Evolutionary conservation across 2,329 filamentous ascomycete species (phyloP).

Genomic region (Pseudocercospora fijiensis): DNA sequence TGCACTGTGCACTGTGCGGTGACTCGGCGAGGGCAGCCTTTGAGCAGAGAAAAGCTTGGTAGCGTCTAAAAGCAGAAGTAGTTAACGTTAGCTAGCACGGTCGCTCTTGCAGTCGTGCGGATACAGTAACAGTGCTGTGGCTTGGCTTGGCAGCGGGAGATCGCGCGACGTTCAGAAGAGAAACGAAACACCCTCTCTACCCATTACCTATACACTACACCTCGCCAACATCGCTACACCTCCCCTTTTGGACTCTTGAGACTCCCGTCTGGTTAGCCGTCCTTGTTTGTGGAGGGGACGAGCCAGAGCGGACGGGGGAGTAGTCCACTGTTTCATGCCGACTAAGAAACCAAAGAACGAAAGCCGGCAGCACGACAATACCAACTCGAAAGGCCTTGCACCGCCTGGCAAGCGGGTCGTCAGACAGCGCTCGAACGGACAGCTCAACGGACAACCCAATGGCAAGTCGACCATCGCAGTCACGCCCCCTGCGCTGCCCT

Average conservation of each 20-base stretch:
- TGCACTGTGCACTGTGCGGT: no score
- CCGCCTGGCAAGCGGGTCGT: slow-evolving; percentile 68
- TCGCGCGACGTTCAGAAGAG: background rate
- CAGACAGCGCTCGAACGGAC: slow-evolving; percentile 49
- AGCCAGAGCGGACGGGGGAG: slow-evolving; percentile 31
- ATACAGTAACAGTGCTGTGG: no score
- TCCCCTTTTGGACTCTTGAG: slow-evolving; percentile 14
- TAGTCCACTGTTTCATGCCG: slow-evolving; percentile 45
- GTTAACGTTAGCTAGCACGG: background rate
- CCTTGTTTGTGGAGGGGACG: slow-evolving; percentile 24
- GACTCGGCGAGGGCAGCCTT: background rate
- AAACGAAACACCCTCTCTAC: background rate
- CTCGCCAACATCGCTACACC: slow-evolving; percentile 17
- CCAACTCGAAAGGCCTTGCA: slow-evolving; percentile 86
- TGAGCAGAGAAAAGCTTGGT: slow-evolving; percentile 4
- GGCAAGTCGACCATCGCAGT: slow-evolving; percentile 37
- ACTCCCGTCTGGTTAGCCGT: slow-evolving; percentile 36
- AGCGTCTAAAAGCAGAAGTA: background rate
- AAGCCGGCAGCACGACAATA: slow-evolving; percentile 51
- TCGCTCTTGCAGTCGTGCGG: background rate
- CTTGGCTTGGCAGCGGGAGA: background rate
- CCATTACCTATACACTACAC: background rate
- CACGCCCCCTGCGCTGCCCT: slow-evolving; percentile 42
- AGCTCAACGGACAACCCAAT: slow-evolving; percentile 47
- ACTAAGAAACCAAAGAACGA: slow-evolving; percentile 47